A percentile compares a stretch with the other conserved stretches of the same genome.
phyloP scores from a whole-genome alignment of 306 rosid species.

The Cucumis hystrix region DNA sequence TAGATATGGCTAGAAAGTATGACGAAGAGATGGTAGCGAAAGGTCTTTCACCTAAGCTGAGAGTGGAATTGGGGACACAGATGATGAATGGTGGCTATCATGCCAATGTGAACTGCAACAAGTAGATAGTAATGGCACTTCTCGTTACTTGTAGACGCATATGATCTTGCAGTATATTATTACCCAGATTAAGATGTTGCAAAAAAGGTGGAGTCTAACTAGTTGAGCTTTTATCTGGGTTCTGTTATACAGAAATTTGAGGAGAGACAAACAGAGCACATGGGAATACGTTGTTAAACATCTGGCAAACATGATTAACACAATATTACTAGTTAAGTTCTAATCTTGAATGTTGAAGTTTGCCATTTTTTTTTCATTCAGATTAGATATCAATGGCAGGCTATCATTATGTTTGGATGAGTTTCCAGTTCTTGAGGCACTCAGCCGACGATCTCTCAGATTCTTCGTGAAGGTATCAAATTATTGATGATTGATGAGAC shows the following conservation, averaged over 20 bases:
- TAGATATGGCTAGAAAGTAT: slow-evolving; percentile 58
- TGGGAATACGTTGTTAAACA: neutral
- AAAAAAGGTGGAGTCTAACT: neutral
- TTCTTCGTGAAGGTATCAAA: neutral
- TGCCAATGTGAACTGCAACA: neutral
- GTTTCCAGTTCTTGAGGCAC: neutral
- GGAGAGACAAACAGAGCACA: neutral
- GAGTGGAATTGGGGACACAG: slow-evolving; percentile 54
- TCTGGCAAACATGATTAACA: neutral
- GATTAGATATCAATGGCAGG: neutral
- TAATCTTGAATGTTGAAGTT: neutral
- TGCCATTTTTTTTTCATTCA: neutral
- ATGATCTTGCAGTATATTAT: neutral
- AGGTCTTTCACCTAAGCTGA: slow-evolving; percentile 78
- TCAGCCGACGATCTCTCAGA: neutral
- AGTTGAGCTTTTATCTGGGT: neutral
- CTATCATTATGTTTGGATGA: neutral
- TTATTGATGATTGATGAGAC: neutral
- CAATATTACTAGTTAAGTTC: neutral
- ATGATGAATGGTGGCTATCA: neutral
- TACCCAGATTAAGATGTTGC: neutral
- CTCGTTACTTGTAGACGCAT: neutral
- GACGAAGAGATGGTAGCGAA: slow-evolving; percentile 75
- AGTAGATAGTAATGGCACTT: neutral
- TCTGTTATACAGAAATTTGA: neutral